A percentile compares a stretch with the other conserved stretches of the same genome.
Evolutionary conservation across 2,329 filamentous ascomycete genomes (phyloP).

Genomic region (Colletotrichum sidae): DNA sequence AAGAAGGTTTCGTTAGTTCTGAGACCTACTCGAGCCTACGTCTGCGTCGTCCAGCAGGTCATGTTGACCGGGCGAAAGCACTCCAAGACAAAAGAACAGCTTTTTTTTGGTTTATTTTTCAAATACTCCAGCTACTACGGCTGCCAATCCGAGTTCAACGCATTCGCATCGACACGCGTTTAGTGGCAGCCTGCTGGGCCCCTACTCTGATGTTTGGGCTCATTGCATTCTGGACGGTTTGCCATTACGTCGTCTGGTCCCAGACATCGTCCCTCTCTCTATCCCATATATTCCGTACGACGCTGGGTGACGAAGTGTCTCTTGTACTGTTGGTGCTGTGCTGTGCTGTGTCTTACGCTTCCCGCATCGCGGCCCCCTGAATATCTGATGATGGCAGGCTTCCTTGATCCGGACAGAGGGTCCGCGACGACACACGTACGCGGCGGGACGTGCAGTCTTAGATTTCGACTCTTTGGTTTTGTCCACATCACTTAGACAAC

Average conservation of each 20-base stretch:
- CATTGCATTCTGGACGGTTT: constrained; percentile 7
- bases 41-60: too few relatives aligned
- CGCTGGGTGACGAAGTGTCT: too few relatives aligned
- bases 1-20: neutral
- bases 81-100: too few relatives aligned
- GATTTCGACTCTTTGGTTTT: neutral
- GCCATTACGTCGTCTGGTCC: constrained; percentile 7
- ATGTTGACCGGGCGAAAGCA: too few relatives aligned
- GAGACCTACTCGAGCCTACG: too few relatives aligned
- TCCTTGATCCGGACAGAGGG: neutral
- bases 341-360: too few relatives aligned
- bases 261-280: constrained; percentile 14
- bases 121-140: too few relatives aligned
- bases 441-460: neutral
- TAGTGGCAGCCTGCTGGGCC: constrained; percentile 10
- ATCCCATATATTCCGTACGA: neutral
- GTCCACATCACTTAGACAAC: constrained; percentile 21
- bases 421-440: constrained; percentile 1
- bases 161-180: constrained; percentile 22
- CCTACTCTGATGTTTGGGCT: constrained; percentile 26
- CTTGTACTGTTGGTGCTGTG: too few relatives aligned
- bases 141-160: neutral
- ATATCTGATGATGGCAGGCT: neutral
- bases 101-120: too few relatives aligned
- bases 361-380: neutral